Evolutionary conservation across 139 green algal species (phyloP), one percentile per base, ranked within the genome.

Genomic region (Closterium sp.): DNA sequence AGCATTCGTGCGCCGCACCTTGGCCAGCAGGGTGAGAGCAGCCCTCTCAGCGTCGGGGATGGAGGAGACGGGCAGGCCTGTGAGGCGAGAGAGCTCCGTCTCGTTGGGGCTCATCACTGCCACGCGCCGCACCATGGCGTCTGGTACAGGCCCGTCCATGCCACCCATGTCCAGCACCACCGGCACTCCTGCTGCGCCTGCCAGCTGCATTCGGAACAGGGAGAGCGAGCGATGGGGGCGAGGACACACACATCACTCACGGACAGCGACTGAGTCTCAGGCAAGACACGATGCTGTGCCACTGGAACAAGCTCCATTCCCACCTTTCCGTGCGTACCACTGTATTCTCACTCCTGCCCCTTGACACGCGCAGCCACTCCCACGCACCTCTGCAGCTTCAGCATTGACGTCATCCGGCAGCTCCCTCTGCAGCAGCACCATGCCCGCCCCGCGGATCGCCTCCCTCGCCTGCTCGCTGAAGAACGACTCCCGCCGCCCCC

Each of bases 381-480:
- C 84, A 87, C 10, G 31, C 30, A 97, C 92, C 31, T 94, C 93
- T 0, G 93, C 95, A 0, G 88, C 92, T 21, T 93, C 89, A 10
- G 95, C 31, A 79, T 98, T 98, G 31, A 98, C 96, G 3, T 92
- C 89, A 89, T 97, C 95, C 2, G 97, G 97, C 17, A 98, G 89
- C 93, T 98, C 97, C 21, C 96, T 92, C 89, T 98, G 97, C 88
- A 98, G 93, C 94, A 98, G 70, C 92, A 98, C 79, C 31, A 91
- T 95, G 1, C 89, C 95, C 0, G 94, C 91, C n/a, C 90, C 88
- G 11, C n/a, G 1, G 29, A 95, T 34, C 42, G 94, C 34, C 87
- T 85, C 50, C 89, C 84, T 34, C 22, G 70, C 89, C 50, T 24
- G 45, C 31, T 31, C 70, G 24, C 30, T 29, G 24, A 91, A 88